Percentiles rank a stretch among this genome's conserved stretches.
These are phyloP conservation scores for Candolleomyces eurysporus DNA, from an alignment of 768 basidiomycete species.

Conservation along the genomic window DNA sequence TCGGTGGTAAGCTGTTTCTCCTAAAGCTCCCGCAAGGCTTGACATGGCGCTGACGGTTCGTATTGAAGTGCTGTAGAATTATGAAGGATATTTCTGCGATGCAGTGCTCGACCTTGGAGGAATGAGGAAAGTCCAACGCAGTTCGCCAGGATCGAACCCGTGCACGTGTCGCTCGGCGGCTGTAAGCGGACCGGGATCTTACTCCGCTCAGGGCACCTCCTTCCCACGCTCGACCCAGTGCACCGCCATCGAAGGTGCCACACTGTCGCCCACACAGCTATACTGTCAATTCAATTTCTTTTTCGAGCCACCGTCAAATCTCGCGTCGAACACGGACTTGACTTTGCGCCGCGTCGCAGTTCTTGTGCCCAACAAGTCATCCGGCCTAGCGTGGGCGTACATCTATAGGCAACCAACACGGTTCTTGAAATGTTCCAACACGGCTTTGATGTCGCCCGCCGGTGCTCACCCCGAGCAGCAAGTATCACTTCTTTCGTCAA, in stretches of 20 bases:
- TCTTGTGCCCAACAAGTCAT: neutral
- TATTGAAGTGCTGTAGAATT: too few species aligned
- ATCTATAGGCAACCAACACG: too few species aligned
- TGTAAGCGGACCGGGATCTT: too few species aligned
- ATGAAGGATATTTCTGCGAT: slow-evolving; percentile 8
- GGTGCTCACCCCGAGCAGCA: too few species aligned
- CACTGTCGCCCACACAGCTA: neutral
- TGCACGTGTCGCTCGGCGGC: neutral
- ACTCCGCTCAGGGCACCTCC: neutral
- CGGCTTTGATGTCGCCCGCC: too few species aligned
- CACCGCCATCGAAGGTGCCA: neutral
- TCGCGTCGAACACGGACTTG: too few species aligned
- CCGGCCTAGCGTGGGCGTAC: neutral
- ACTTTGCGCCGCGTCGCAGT: neutral
- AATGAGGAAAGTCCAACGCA: neutral
- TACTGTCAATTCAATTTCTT: slow-evolving; percentile 6
- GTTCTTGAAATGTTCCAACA: too few species aligned
- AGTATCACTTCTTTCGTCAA: slow-evolving; percentile 4
- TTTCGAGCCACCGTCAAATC: neutral
- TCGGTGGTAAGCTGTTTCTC: slow-evolving; percentile 21
- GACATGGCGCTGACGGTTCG: slow-evolving; percentile 34
- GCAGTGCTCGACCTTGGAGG: neutral
- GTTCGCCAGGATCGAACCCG: slow-evolving; percentile 7
- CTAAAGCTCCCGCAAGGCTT: slow-evolving; percentile 58
- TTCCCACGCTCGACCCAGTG: neutral